Evolutionary conservation across 73 alveolate species (phyloP).

Genomic region (Symbiodinium natans): DNA sequence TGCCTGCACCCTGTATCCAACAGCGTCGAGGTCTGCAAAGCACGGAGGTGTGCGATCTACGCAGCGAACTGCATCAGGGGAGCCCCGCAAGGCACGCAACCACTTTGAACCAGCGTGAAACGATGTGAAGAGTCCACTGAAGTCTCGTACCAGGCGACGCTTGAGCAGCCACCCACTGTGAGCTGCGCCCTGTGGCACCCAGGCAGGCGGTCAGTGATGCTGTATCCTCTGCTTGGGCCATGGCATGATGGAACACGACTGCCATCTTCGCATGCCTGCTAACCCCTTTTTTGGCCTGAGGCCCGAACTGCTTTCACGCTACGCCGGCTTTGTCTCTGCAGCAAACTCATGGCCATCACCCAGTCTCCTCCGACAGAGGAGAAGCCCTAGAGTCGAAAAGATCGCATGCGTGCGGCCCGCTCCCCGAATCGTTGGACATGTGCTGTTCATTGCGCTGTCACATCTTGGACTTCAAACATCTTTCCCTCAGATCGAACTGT

Average conservation of each 20-base stretch:
- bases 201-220: slow-evolving; percentile 21
- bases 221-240: slow-evolving; percentile 33
- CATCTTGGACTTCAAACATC: neutral
- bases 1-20: too few species aligned
- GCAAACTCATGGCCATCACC: slow-evolving; percentile 1
- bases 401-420: neutral
- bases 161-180: slow-evolving; percentile 17
- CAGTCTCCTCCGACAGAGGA: slow-evolving; percentile 33
- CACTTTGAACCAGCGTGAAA: too few species aligned
- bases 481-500: neutral
- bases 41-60: too few species aligned
- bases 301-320: neutral
- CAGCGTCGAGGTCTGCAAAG: too few species aligned
- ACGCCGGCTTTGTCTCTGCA: neutral
- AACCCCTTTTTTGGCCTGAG: neutral
- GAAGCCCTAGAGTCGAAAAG: neutral
- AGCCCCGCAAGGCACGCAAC: too few species aligned
- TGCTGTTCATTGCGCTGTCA: neutral
- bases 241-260: too few species aligned
- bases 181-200: slow-evolving; percentile 22
- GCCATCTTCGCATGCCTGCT: neutral
- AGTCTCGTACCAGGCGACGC: neutral
- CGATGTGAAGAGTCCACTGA: too few species aligned
- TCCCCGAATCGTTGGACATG: neutral
- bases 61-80: too few species aligned